Conservation (phyloP, 2,329 filamentous ascomycete species). For the Neonectria magnoliae region DNA sequence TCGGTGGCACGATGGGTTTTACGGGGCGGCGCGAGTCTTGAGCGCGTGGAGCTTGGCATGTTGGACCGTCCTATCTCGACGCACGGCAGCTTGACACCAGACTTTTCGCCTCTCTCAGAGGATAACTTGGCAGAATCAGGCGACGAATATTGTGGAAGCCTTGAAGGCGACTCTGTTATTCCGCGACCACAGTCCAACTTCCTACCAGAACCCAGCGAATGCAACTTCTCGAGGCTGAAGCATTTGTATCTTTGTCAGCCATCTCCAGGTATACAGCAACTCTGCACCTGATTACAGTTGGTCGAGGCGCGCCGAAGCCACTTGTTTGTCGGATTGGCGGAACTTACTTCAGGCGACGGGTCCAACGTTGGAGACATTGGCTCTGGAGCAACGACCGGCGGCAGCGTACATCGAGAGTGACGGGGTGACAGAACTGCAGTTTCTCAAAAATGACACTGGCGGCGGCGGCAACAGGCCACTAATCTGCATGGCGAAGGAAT, state of each 20-base stretch:
- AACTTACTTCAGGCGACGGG: background rate
- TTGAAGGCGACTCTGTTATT: background rate
- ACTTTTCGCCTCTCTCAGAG: background rate
- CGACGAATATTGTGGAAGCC: background rate
- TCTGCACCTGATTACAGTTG: background rate
- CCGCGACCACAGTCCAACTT: background rate
- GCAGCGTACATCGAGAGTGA: background rate
- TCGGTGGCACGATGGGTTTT: constrained; percentile 25
- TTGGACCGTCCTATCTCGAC: constrained; percentile 20
- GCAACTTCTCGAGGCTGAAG: background rate
- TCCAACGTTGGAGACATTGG: background rate
- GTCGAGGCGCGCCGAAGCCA: background rate
- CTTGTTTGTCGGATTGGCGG: background rate
- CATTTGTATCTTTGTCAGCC: constrained; percentile 5
- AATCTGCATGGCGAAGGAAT: background rate
- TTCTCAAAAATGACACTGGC: background rate
- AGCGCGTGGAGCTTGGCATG: constrained; percentile 31
- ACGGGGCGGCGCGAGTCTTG: background rate
- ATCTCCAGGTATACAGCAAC: background rate
- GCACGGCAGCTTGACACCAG: accelerated
- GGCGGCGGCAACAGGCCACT: background rate
- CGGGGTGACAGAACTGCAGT: background rate
- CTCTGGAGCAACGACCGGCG: background rate
- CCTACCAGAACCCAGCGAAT: background rate
- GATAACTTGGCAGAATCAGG: background rate